Evolutionary conservation across 495 filamentous ascomycete genomes (phyloP), one percentile per base, ranked within the genome.

Genomic region (Bacidia gigantensis): DNA sequence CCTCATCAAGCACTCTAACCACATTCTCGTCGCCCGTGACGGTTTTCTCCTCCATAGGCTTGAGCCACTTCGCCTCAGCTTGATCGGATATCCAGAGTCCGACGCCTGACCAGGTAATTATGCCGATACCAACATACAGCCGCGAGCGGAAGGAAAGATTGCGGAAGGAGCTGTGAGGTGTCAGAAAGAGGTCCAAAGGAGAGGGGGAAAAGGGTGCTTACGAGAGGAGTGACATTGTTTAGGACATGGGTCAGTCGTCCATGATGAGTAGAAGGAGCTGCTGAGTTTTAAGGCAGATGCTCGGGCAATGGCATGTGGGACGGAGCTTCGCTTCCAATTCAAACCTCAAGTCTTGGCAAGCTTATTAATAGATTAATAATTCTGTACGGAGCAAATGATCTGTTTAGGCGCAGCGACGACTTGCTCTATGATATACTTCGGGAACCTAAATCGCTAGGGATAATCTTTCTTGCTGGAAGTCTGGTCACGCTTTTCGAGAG

Each of bases 91-190:
- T 60, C 56, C 70, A 70, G 14, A 86, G 67, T 11, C 78, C 82
- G 29, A 79, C 62, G n/a, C 63, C 64, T 0, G 79, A 79, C 69
- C 80, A 87, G 25, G 72, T 75, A 62, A 87, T 79, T 35, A 83
- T 63, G 56, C 80, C 80, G 49, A 77, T 52, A 48, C 84, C 83
- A 62, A 86, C 69, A 24, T 81, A 59, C 48, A 81, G 66, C 43
- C 82, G 77, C 3, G 81, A 81, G 58, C 75, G 74, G 2, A 80
- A 76, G 26, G 72, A 56, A 46, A 86, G 76, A 52, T 63, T 67
- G 56, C 68, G 72, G 67, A 85, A 87, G 58, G 71, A 76, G 57
- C 77, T 81, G 58, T 20, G 41, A 20, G 0, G 22, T 26, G 17
- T 41, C 42, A 26, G 23, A 35, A 23, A 3, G 44, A 24, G 25